Evolutionary conservation across 805 yeast genomes (phyloP), one percentile per base, ranked within the genome.

Genomic region (Sungouiella thailandica): DNA sequence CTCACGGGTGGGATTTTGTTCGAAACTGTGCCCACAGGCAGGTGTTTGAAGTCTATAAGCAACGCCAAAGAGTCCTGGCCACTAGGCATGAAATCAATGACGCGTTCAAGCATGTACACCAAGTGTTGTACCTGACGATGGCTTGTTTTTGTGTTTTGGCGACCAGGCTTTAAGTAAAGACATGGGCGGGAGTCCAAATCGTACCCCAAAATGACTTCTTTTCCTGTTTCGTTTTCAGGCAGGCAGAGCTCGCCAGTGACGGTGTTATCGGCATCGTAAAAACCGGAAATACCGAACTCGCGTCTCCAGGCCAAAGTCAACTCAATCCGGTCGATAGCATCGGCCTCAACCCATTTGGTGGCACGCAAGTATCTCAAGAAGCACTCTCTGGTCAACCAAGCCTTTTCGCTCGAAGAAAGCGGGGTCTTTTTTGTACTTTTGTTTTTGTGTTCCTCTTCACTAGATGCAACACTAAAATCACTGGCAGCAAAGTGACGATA

Each of bases 311-410:
- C 80, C 14, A 93, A 46, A 0, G 97, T 81, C 15, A 76, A 74
- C 44, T 78, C 82, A 8, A 93, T 68, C 51, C 98, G 75, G 35
- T 72, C 72, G 31, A 79, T 80, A 25, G 94, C 84, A 9, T 81
- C 85, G 18, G 70, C 59, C 1, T 70, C 70, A 19, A 74, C 70
- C 98, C 98, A 93, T 57, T 87, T 90, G 16, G 96, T 83, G 16
- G 98, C 99, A 36, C 97, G 74, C 35, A 90, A 64, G 56, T 93
- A 93, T 55, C 99, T 75, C 50, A 87, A 60, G 37, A 93, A 69
- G 55, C 98, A 93, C 57, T 93, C 98, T 49, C 83, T 74, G 2
- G 97, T 84, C 36, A 93, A 67, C 98, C 98, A 93, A 0, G 95
- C 81, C 57, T 78, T 83, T 58, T 93, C 98, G 28, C 64, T 55